A percentile compares a stretch with the other conserved stretches of the same genome.
These are phyloP conservation scores for Coemansia sp. DNA, from an alignment of 192 early-diverging fungal genomes.

Conservation along the genomic window DNA sequence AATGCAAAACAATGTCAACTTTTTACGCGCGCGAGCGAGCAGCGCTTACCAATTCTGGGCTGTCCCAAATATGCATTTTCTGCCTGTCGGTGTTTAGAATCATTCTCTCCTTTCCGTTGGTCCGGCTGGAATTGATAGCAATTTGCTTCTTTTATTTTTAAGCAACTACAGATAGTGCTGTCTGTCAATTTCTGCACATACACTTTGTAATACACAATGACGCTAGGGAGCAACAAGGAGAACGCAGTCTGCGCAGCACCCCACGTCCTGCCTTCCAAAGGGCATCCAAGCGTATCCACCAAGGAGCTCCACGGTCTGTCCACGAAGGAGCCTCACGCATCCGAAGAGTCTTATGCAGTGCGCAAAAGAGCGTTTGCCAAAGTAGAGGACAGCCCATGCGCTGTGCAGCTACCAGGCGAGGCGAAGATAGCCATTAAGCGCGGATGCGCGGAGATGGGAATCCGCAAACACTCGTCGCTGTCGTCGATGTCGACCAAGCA, in stretches of 20 bases:
- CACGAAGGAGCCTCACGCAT: not conserved
- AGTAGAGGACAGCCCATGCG: conserved; percentile 4
- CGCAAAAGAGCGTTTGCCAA: conserved; percentile 31
- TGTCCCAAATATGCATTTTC: not conserved
- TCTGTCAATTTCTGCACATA: not conserved
- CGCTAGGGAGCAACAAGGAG: conserved; percentile 28
- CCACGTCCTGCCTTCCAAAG: not conserved
- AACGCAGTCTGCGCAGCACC: conserved; percentile 9
- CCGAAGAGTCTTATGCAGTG: not conserved
- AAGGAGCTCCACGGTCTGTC: not conserved
- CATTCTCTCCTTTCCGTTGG: conserved; percentile 1
- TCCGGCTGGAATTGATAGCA: not conserved
- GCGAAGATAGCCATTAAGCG: conserved; percentile 48
- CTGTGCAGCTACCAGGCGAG: conserved; percentile 26
- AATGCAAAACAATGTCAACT: not conserved
- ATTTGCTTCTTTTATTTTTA: conserved; percentile 1
- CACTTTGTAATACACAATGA: conserved; percentile 10
- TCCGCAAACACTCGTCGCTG: conserved; percentile 37
- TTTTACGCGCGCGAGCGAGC: not conserved
- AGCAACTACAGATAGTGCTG: not conserved
- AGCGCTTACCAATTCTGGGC: not conserved
- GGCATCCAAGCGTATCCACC: not conserved
- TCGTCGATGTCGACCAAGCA: conserved; percentile 32
- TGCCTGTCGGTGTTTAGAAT: not conserved
- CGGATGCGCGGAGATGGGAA: conserved; percentile 45